These are phyloP conservation scores for Austroboletus niveus DNA, from an alignment of 1,284 basidiomycete species.

Conservation along the genomic window DNA sequence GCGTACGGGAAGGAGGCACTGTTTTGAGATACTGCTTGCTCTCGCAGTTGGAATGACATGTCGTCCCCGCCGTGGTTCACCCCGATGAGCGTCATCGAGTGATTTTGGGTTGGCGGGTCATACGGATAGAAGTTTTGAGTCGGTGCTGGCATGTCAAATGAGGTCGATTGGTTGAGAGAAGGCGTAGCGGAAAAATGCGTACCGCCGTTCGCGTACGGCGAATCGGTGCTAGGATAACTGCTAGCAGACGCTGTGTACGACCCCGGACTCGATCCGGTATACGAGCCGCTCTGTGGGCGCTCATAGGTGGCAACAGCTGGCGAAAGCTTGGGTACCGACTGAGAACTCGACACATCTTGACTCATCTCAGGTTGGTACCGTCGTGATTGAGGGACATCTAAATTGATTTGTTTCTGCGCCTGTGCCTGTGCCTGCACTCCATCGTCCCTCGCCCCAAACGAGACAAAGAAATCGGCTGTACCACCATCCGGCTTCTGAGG, in stretches of 20 bases:
- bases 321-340: slow-evolving; percentile 11
- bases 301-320: slow-evolving; percentile 14
- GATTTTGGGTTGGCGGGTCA: slow-evolving; percentile 14
- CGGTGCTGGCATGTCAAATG: slow-evolving; percentile 21
- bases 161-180: slow-evolving; percentile 20
- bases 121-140: slow-evolving; percentile 24
- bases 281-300: slow-evolving; percentile 24
- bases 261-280: slow-evolving; percentile 22
- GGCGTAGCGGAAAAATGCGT: slow-evolving; percentile 17
- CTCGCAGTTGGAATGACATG: slow-evolving; percentile 19
- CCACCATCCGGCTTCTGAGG: slow-evolving; percentile 20
- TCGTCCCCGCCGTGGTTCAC: slow-evolving; percentile 17
- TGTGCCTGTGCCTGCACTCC: neutral
- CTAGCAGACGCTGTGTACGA: slow-evolving; percentile 26
- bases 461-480: slow-evolving; percentile 23
- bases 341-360: slow-evolving; percentile 12
- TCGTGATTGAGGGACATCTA: slow-evolving; percentile 21
- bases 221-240: slow-evolving; percentile 26
- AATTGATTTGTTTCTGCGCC: slow-evolving; percentile 11
- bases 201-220: slow-evolving; percentile 26
- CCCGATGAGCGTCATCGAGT: slow-evolving; percentile 21
- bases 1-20: slow-evolving; percentile 17
- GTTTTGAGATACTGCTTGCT: slow-evolving; percentile 17
- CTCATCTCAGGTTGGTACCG: slow-evolving; percentile 19
- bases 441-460: slow-evolving; percentile 25